Percentiles rank a stretch among this genome's conserved stretches.
These are phyloP conservation scores for Jackrogersella multiformis DNA, from an alignment of 495 filamentous ascomycete genomes.

Conservation along the genomic window DNA sequence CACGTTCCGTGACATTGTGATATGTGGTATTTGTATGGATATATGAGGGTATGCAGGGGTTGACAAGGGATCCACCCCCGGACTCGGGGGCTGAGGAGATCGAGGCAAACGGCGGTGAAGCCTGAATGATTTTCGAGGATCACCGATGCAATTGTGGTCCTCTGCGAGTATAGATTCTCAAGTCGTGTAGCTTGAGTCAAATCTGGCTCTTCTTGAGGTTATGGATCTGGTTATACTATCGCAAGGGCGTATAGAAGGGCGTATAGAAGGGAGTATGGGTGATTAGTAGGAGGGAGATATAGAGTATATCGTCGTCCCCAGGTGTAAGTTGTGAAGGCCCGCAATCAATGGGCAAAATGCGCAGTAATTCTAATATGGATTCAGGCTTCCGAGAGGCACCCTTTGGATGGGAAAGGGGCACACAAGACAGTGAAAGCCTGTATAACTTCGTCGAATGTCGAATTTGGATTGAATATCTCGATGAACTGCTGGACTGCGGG, in stretches of 20 bases:
- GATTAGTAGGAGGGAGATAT: constrained; percentile 19
- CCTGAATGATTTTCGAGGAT: constrained; percentile 21
- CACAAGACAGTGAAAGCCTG: constrained; percentile 58
- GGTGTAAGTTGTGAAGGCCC: constrained; percentile 21
- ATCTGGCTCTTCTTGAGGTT: background rate
- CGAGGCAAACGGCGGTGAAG: constrained; percentile 54
- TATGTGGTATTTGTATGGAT: constrained; percentile 14
- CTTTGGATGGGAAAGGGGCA: constrained; percentile 32
- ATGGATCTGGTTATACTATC: constrained; percentile 3
- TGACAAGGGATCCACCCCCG: constrained; percentile 29
- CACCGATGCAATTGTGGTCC: constrained; percentile 1
- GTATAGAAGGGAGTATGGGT: too few relatives aligned
- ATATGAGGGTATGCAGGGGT: constrained; percentile 36
- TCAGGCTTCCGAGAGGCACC: constrained; percentile 41
- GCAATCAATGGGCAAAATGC: constrained; percentile 31
- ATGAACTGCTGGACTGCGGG: constrained; percentile 83
- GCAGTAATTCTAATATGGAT: constrained; percentile 36
- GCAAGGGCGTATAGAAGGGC: constrained; percentile 14
- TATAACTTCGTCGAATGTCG: constrained; percentile 78
- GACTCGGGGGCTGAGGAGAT: constrained; percentile 32
- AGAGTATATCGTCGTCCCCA: constrained; percentile 45
- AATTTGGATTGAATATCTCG: constrained; percentile 75
- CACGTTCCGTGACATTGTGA: constrained; percentile 62
- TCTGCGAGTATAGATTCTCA: constrained; percentile 19
- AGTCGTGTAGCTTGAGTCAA: background rate